These are phyloP conservation scores for Fusarium floridanum DNA, from an alignment of 2,329 filamentous ascomycete genomes.

Conservation along the genomic window DNA sequence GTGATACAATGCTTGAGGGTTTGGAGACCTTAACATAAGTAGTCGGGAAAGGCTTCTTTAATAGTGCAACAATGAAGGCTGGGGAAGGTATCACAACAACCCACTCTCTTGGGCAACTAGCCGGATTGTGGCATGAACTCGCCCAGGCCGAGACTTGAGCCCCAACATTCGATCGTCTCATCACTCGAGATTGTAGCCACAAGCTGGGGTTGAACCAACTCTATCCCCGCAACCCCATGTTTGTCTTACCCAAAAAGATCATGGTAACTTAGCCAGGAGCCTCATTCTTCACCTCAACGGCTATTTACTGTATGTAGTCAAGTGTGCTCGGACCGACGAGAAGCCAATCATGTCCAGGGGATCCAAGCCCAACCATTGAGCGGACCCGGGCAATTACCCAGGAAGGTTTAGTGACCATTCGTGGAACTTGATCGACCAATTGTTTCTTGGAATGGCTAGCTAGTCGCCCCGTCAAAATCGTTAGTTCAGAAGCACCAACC, in stretches of 20 bases:
- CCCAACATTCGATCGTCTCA: background rate
- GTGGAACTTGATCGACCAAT: background rate
- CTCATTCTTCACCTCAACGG: background rate
- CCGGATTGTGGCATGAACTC: background rate
- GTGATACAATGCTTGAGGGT: background rate
- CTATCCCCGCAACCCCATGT: slow-evolving; percentile 1
- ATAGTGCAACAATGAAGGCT: background rate
- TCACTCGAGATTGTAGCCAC: background rate
- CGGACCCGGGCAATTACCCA: background rate
- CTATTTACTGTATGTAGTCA: background rate
- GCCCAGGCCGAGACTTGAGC: background rate
- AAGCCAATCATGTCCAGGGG: background rate
- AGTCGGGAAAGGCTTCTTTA: background rate
- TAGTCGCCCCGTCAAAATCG: background rate
- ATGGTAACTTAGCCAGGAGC: background rate
- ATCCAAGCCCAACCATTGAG: background rate
- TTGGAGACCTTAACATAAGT: background rate
- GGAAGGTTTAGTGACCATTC: background rate
- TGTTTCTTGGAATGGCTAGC: background rate
- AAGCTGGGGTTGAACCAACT: background rate
- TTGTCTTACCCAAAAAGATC: background rate
- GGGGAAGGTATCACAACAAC: background rate
- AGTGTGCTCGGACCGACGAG: background rate
- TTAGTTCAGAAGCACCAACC: background rate
- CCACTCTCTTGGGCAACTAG: background rate